A percentile compares a stretch with the other conserved stretches of the same genome.
These are phyloP conservation scores for Sporisorium scitamineum DNA, from an alignment of 1,284 basidiomycete species.

Conservation along the genomic window DNA sequence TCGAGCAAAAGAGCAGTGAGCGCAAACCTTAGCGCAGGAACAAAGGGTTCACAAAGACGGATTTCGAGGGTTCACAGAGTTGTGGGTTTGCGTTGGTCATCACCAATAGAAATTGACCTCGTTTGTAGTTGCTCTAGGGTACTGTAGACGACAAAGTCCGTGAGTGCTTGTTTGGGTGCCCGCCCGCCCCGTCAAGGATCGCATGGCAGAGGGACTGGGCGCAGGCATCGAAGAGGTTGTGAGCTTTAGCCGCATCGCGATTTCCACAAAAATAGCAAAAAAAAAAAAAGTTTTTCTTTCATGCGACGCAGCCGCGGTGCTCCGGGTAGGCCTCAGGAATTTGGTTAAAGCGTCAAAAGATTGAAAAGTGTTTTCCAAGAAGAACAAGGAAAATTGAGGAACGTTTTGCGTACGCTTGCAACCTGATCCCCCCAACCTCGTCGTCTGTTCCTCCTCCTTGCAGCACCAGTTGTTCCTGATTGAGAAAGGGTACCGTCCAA, in stretches of 20 bases:
- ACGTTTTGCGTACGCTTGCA: background rate
- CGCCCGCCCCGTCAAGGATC: background rate
- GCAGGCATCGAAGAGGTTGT: background rate
- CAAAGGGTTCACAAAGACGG: background rate
- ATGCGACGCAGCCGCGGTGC: slow-evolving; percentile 6
- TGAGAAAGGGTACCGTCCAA: no score
- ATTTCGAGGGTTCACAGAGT: slow-evolving; percentile 1
- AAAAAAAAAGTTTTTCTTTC: background rate
- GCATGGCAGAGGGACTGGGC: background rate
- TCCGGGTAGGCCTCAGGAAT: background rate
- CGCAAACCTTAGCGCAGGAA: background rate
- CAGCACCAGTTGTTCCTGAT: no score
- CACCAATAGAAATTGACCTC: background rate
- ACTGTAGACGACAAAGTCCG: background rate
- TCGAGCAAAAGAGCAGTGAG: no score
- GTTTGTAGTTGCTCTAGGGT: background rate
- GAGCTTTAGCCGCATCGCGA: background rate
- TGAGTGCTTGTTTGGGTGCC: background rate
- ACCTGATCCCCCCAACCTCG: no score
- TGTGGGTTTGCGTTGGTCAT: background rate
- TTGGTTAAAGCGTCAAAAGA: background rate
- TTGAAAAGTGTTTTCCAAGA: background rate
- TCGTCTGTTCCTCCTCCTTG: no score
- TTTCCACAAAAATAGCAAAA: background rate
- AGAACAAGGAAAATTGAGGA: background rate